Conservation (phyloP, 139 green algal species). For the Microglena sp. region DNA sequence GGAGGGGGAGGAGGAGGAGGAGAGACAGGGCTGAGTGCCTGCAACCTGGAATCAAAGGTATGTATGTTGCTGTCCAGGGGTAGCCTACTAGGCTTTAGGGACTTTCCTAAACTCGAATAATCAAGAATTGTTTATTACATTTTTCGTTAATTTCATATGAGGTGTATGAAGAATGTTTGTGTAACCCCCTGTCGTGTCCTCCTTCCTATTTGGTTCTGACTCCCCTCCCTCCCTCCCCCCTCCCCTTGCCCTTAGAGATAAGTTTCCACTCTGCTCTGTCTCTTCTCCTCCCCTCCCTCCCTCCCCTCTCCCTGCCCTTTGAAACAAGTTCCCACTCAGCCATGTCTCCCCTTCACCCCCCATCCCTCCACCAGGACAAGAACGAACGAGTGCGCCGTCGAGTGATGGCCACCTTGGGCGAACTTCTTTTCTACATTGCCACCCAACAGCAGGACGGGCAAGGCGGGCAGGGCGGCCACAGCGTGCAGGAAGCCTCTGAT, state of each 20-base stretch:
- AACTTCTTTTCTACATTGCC: conserved; percentile 92
- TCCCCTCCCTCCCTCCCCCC: too few species aligned
- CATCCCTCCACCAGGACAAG: conserved; percentile 32
- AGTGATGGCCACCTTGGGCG: conserved; percentile 78
- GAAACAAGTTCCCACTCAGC: too few species aligned
- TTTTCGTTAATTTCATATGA: too few species aligned
- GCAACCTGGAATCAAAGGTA: not conserved
- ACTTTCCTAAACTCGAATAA: too few species aligned
- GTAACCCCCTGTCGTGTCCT: too few species aligned
- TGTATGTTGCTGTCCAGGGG: too few species aligned
- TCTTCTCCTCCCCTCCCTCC: not conserved
- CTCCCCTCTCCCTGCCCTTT: not conserved
- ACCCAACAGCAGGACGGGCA: conserved; percentile 65
- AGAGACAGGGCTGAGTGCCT: not conserved
- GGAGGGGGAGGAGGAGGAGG: not conserved
- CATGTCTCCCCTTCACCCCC: not conserved
- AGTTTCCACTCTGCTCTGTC: not conserved
- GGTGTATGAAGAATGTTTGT: too few species aligned
- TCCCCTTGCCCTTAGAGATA: not conserved
- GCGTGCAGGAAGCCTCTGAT: conserved; percentile 26
- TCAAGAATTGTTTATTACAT: too few species aligned
- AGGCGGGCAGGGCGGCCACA: conserved; percentile 7
- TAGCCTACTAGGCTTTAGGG: too few species aligned
- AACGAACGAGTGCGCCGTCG: conserved; percentile 61
- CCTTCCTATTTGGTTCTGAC: too few species aligned